These are phyloP conservation scores for Teunomyces lycoperdinae DNA, from an alignment of 805 yeast species.

Conservation along the genomic window DNA sequence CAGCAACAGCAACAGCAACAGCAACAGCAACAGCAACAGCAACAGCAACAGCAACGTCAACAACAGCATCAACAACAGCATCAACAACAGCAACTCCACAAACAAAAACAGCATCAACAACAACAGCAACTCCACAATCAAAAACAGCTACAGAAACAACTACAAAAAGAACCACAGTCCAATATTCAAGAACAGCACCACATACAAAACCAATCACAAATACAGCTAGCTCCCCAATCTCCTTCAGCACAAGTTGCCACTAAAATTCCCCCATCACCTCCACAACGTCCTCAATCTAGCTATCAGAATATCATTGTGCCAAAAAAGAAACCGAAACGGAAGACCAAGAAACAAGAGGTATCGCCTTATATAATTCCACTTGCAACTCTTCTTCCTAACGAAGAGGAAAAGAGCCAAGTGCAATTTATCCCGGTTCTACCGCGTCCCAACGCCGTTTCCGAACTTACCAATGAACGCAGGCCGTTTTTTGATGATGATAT, in stretches of 20 bases:
- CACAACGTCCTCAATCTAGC: not conserved
- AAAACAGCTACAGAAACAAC: slow-evolving; percentile 2
- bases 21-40: not conserved
- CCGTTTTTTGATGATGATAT: slow-evolving; percentile 1
- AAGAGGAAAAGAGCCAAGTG: not conserved
- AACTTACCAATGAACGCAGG: slow-evolving; percentile 1
- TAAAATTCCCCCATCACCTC: not conserved
- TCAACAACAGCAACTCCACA: not conserved
- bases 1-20: not conserved
- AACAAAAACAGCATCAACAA: not conserved
- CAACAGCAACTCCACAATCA: slow-evolving; percentile 5
- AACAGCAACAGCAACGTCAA: slow-evolving; percentile 1
- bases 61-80: too few species aligned
- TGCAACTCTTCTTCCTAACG: slow-evolving; percentile 9
- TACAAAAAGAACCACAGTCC: not conserved
- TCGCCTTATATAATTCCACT: slow-evolving; percentile 12
- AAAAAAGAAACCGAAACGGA: slow-evolving; percentile 1
- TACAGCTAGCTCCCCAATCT: not conserved
- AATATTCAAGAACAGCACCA: not conserved
- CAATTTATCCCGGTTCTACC: slow-evolving; percentile 4
- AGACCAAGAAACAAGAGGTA: not conserved
- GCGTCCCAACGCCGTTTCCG: not conserved
- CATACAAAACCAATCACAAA: not conserved
- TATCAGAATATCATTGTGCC: not conserved
- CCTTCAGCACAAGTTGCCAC: not conserved